Base-by-base conservation (phyloP, 2,329 filamentous ascomycete genomes). In the Claviceps arundinis region DNA sequence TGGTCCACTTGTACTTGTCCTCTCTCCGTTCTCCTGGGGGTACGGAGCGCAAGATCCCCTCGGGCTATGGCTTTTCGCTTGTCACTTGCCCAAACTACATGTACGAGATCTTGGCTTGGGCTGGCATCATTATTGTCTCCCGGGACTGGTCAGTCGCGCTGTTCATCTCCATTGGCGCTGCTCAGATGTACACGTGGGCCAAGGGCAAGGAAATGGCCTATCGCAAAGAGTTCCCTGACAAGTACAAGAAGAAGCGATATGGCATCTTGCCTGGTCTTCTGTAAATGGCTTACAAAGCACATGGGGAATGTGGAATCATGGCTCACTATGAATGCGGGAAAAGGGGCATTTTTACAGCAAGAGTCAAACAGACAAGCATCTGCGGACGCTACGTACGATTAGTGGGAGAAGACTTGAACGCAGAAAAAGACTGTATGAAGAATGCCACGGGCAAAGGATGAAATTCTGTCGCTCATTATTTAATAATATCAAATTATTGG, bases 51-150 rank as follows among this genome's bases (percentile, higher is more conserved):
- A 89, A 89, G 60, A 94, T 98, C 57, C 93, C 93, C 1, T 74
- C 74, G 53, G 93, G 93, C 26, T 81, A 91, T 54, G 88, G 90
- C 34, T 97, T 96, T 69, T 75, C 73, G 57, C 70, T 87, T 38
- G 91, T 98, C 50, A 98, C 93, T 13, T 95, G 90, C 72, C 93
- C 93, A 43, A 98, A 98, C 73, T 98, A 98, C 74, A 81, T 95
- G 73, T 97, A 94, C 60, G 93, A 98, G 71, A 76, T 87, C 6
- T 67, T 95, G 40, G 81, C 90, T 0, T 98, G 93, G 93, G 60
- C 87, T 34, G 90, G 89, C 26, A 76, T 97, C 52, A 84, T 86
- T 59, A 65, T 95, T 44, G 78, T 91, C 51, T 89, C 82, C 60
- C 84, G 87, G 62, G 90, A 84, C 70, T 85, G 85, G 73, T 79